Base-by-base conservation (phyloP, 139 green algal species). In the Deuterostichococcus epilithicus region DNA sequence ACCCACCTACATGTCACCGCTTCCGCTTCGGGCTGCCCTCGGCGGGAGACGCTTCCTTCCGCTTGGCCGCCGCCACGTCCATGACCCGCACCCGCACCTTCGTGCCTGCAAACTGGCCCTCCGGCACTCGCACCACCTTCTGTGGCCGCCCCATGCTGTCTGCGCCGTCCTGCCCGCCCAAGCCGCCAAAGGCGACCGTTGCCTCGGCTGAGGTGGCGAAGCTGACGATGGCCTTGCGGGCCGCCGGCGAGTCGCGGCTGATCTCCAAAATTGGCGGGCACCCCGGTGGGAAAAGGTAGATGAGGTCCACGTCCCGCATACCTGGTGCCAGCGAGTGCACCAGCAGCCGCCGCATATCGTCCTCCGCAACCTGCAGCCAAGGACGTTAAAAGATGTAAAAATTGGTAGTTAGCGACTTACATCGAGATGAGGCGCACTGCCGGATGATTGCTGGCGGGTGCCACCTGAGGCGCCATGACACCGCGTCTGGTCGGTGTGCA, bases 341-440 rank as follows among this genome's bases (percentile, higher is more conserved):
- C 13, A 84, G 70, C 47, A 91, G 82, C 84, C 90, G 88, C 71
- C 60, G 47, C 68, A 83, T 76, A 10, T 90, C 82, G 1, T 70
- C 68, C 26, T 81, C 77, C 3, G 80, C 52, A 5, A 88, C 83
- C 80, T 85, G 75, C 47, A 67, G 5, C 25, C 58, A 1, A 33
- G 69, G 28, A 33, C 22, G 45, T 20, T 1, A 10, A 5, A n/a
- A 44, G 71, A n/a, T n/a, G n/a, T n/a, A n/a, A n/a, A n/a, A n/a
- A n/a, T n/a, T n/a, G n/a, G n/a, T n/a, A n/a, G n/a, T n/a, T n/a
- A n/a, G n/a, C n/a, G n/a, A n/a, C n/a, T n/a, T n/a, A n/a, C n/a
- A n/a, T n/a, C n/a, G n/a, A n/a, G n/a, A n/a, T n/a, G n/a, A n/a
- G n/a, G n/a, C n/a, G n/a, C n/a, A n/a, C n/a, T n/a, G n/a, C n/a